A percentile compares a stretch with the other conserved stretches of the same genome.
These are phyloP conservation scores for Calonectria honghensis DNA, from an alignment of 2,329 filamentous ascomycete genomes.

Conservation along the genomic window DNA sequence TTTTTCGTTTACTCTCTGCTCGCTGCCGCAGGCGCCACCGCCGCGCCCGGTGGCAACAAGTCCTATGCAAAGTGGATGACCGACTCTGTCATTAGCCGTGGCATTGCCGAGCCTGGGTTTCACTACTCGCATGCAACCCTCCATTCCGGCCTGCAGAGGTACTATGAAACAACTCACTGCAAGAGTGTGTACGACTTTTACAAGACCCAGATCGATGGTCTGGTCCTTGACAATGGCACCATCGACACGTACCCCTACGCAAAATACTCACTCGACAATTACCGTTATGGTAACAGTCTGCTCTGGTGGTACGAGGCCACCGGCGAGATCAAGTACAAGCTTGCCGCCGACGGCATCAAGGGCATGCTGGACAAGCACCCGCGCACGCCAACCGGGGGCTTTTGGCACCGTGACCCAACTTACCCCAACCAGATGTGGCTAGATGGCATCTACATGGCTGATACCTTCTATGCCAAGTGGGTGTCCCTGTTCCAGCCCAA, in stretches of 20 bases:
- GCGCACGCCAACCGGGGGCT: conserved; percentile 69
- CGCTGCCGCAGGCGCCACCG: conserved; percentile 14
- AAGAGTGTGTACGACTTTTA: conserved; percentile 66
- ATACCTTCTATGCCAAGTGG: conserved; percentile 65
- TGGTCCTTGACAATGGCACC: conserved; percentile 66
- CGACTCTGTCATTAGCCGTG: conserved; percentile 67
- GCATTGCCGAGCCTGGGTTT: conserved; percentile 60
- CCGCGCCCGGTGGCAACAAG: conserved; percentile 24
- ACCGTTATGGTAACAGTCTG: conserved; percentile 72
- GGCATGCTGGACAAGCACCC: conserved; percentile 69
- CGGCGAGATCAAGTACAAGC: conserved; percentile 67
- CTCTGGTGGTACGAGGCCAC: conserved; percentile 70
- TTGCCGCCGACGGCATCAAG: conserved; percentile 67
- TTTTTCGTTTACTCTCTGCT: conserved; percentile 30
- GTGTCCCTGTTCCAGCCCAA: conserved; percentile 60
- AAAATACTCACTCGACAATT: conserved; percentile 71
- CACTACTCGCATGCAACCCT: conserved; percentile 68
- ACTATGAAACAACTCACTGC: conserved; percentile 65
- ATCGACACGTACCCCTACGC: conserved; percentile 66
- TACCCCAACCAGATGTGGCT: conserved; percentile 76
- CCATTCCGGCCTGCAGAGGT: conserved; percentile 68
- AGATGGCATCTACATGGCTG: conserved; percentile 72
- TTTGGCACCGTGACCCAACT: conserved; percentile 69
- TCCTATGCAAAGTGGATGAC: conserved; percentile 63
- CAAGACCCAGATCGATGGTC: conserved; percentile 66